These are phyloP conservation scores for Chaetomium cochliodes DNA, from an alignment of 495 filamentous ascomycete genomes.

Conservation along the genomic window DNA sequence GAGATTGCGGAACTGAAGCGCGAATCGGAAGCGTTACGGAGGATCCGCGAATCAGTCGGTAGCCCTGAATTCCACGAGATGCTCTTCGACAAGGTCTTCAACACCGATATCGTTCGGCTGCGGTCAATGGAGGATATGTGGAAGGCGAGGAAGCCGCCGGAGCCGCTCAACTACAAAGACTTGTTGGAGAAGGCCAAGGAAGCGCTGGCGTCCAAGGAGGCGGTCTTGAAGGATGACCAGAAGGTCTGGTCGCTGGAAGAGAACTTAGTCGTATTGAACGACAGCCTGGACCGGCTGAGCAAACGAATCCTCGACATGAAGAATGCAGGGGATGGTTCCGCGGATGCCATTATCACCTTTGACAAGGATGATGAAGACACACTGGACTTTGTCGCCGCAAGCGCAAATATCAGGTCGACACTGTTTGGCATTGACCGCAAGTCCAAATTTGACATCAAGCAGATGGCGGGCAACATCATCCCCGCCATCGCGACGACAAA, in stretches of 20 bases:
- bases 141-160: constrained; percentile 75
- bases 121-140: constrained; percentile 96
- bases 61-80: constrained; percentile 72
- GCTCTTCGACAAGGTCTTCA: constrained; percentile 92
- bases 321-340: constrained; percentile 42
- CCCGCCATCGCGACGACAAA: constrained; percentile 98
- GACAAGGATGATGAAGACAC: constrained; percentile 98
- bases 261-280: constrained; percentile 80
- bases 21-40: constrained; percentile 79
- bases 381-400: constrained; percentile 88
- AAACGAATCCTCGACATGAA: constrained; percentile 64
- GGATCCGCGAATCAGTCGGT: constrained; percentile 79
- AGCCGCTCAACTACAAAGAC: constrained; percentile 64
- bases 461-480: constrained; percentile 99
- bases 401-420: constrained; percentile 80
- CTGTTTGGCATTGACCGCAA: constrained; percentile 83
- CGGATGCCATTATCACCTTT: constrained; percentile 70
- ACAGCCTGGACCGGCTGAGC: constrained; percentile 77
- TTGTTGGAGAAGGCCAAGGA: constrained; percentile 46
- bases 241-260: constrained; percentile 77
- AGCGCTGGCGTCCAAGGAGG: constrained; percentile 49
- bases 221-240: constrained; percentile 66
- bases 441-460: constrained; percentile 95
- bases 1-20: constrained; percentile 84
- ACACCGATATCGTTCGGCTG: constrained; percentile 77